Conservation (phyloP, 2,329 filamentous ascomycete species). For the Colletotrichum sp. region DNA sequence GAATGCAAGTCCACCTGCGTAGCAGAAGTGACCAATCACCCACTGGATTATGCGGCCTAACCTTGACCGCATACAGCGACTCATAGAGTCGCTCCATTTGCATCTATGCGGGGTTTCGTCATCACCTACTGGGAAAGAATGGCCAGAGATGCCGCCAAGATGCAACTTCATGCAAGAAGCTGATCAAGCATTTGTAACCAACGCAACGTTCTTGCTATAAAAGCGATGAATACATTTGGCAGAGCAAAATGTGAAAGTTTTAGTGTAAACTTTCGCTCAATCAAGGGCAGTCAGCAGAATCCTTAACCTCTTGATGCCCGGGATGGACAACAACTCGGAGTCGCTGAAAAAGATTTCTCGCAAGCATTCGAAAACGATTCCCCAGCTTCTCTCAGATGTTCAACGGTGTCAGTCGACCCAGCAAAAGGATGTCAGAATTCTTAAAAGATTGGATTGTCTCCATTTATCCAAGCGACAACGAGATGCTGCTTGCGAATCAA, state of each 20-base stretch:
- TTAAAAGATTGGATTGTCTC: background rate
- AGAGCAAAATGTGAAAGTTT: rapidly evolving
- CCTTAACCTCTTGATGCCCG: rapidly evolving
- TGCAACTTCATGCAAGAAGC: background rate
- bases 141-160: background rate
- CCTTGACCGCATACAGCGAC: rapidly evolving
- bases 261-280: background rate
- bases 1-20: rapidly evolving
- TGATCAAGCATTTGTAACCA: background rate
- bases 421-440: background rate
- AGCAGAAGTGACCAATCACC: rapidly evolving
- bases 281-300: rapidly evolving
- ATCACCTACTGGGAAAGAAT: background rate
- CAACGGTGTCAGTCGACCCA: background rate
- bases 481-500: background rate
- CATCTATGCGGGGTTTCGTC: background rate
- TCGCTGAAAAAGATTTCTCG: background rate
- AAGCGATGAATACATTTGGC: rapidly evolving
- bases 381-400: background rate
- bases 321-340: background rate
- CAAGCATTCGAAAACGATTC: background rate
- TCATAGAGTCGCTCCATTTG: background rate
- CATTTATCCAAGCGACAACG: background rate
- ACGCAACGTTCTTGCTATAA: rapidly evolving
- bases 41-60: background rate